Base-by-base conservation (phyloP, 2,329 filamentous ascomycete genomes). In the Oidium heveae region DNA sequence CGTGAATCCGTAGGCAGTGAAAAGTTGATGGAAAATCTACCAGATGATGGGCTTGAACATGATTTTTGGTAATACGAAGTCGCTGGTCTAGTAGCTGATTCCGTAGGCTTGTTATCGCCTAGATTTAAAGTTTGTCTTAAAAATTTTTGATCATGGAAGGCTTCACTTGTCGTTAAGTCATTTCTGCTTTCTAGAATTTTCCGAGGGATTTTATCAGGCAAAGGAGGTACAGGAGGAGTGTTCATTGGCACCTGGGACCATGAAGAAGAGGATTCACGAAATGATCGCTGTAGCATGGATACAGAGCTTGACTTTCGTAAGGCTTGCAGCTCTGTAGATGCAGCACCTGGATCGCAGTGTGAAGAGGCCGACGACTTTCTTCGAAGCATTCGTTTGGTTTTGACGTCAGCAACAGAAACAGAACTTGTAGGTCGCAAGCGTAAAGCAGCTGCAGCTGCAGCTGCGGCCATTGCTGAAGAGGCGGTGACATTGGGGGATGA, bases 201-300 rank as follows among this genome's bases (percentile, higher is more conserved):
- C 6, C 24, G 24, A 28, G 24, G 6, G 3, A 28, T 60, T 54
- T 73, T 68, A 39, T 73, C 68, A 3, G 85, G 86, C 28, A 94
- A 72, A 4, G 74, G 72, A 37, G 87, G 88, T 1, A 94, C 80
- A 1, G 87, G 86, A 33, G 86, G 86, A 53, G 76, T 72, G 61
- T 76, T 69, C 52, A 69, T 65, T 55, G 65, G 66, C 58, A 65
- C 67, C 47, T 66, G 66, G 56, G 67, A 64, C 55, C 72, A 71
- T 64, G 67, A 68, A 65, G 74, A 84, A 4, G 81, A 93, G 2
- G 80, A 79, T 13, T 82, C 83, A 60, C 88, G 79, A 67, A 96
- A 94, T 0, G 86, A 88, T 56, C 89, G 78, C 65, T 89, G 84
- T 34, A 78, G 82, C 88, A 96, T 94, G 52, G 87, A 94, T 22